Evolutionary conservation across 2,329 filamentous ascomycete genomes (phyloP), one percentile per base, ranked within the genome.

Genomic region (Endoconidiophora laricicola): DNA sequence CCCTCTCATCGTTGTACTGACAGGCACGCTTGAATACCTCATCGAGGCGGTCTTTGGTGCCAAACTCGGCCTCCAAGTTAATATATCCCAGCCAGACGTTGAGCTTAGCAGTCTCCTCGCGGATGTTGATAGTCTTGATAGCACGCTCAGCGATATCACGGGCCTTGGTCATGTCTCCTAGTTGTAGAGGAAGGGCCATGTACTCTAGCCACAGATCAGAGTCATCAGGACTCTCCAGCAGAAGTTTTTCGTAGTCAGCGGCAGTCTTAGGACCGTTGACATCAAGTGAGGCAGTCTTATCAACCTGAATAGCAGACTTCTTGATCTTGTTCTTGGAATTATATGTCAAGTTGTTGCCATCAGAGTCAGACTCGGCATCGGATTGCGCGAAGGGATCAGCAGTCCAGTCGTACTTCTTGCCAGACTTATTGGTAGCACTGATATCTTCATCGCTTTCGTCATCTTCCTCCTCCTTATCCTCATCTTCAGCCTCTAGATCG

Each of bases 111-210:
- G 81, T 79, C 62, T 94, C 84, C 62, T 95, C 87, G 23, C 85
- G 79, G 54, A 93, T 86, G 64, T 86, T 84, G 68, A 98, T 96
- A 14, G 83, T 93, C 61, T 82, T 81, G 55, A 96, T 76, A 16
- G 91, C 91, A 54, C 91, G 83, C 66, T 95, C 84, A 2, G 86
- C 88, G 53, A 95, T 82, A 56, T 90, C 83, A 45, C 90, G 79
- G 10, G 91, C 88, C 65, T 87, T 91, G 54, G 81, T 78, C 18
- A 93, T 72, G 65, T 98, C 91, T 61, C 86, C 86, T 48, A 94
- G 76, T 61, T 94, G 83, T 64, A 95, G 81, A 66, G 96, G 86
- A 74, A 94, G 94, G n/a, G 88, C 87, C 86, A 98, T 96, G 68
- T 98, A 98, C 56, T 86, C 78, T 49, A 95, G 85, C 91, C 91